These are phyloP conservation scores for Spiromastix sp. DNA, from an alignment of 2,329 filamentous ascomycete species.

Conservation along the genomic window DNA sequence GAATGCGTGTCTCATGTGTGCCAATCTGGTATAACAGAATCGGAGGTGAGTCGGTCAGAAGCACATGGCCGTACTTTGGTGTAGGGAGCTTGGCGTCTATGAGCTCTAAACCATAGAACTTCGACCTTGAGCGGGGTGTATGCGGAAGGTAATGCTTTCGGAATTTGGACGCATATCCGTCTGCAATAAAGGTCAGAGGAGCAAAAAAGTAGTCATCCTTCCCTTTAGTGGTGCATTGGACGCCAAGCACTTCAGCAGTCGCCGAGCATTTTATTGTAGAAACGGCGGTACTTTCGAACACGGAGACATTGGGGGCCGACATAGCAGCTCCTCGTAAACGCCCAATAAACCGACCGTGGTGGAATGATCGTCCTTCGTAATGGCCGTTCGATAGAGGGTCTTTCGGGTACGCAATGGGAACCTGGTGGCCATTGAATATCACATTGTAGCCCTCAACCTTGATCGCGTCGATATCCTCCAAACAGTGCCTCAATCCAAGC, in stretches of 20 bases:
- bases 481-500: slow-evolving; percentile 68
- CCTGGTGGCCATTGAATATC: slow-evolving; percentile 64
- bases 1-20: slow-evolving; percentile 79
- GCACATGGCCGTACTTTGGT: slow-evolving; percentile 71
- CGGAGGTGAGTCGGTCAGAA: slow-evolving; percentile 67
- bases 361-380: slow-evolving; percentile 71
- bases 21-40: slow-evolving; percentile 96
- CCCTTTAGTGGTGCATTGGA: slow-evolving; percentile 60
- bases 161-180: slow-evolving; percentile 89
- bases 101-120: slow-evolving; percentile 89
- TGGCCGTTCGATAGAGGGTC: slow-evolving; percentile 30
- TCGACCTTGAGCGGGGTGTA: slow-evolving; percentile 62
- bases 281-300: slow-evolving; percentile 81
- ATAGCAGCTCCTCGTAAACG: slow-evolving; percentile 67
- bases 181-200: slow-evolving; percentile 75
- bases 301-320: slow-evolving; percentile 69
- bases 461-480: slow-evolving; percentile 82
- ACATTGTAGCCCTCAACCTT: slow-evolving; percentile 79
- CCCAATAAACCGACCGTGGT: slow-evolving; percentile 88
- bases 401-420: slow-evolving; percentile 69
- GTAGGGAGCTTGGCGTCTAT: slow-evolving; percentile 73
- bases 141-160: slow-evolving; percentile 64
- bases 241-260: slow-evolving; percentile 67
- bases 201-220: slow-evolving; percentile 74
- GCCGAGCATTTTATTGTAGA: slow-evolving; percentile 61